These are phyloP conservation scores for Aspergillus neoniger DNA, from an alignment of 2,329 filamentous ascomycete genomes.

Conservation along the genomic window DNA sequence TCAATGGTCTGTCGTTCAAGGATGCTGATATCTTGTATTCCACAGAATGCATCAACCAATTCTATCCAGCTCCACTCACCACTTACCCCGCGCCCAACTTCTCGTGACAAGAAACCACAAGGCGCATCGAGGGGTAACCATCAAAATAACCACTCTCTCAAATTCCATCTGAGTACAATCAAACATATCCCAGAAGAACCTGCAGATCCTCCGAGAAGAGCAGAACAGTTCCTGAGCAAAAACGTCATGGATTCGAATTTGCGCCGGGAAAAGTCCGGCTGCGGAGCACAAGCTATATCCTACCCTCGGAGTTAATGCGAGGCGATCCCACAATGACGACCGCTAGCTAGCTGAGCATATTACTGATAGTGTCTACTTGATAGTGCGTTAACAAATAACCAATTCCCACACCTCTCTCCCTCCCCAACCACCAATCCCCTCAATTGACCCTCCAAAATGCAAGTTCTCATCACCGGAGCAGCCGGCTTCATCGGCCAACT, in stretches of 20 bases:
- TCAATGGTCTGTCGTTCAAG: neutral
- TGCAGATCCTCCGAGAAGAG: neutral
- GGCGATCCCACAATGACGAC: neutral
- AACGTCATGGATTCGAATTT: neutral
- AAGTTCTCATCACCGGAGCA: constrained; percentile 65
- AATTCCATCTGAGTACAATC: no score
- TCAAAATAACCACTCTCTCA: no score
- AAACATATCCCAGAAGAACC: neutral
- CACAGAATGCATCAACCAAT: no score
- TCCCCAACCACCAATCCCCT: neutral
- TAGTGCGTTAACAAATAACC: neutral
- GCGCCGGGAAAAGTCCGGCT: constrained; percentile 31
- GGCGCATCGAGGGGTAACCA: no score
- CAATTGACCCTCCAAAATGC: constrained; percentile 33
- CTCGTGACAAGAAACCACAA: no score
- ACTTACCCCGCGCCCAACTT: no score
- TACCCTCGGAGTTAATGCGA: constrained; percentile 41
- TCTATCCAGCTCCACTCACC: no score
- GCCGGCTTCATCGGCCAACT: constrained; percentile 67
- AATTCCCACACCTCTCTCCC: neutral
- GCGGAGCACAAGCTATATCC: constrained; percentile 22
- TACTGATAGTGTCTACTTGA: neutral
- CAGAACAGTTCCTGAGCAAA: neutral
- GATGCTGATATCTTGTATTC: no score
- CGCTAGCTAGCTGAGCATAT: neutral